A percentile compares a stretch with the other conserved stretches of the same genome.
Conservation (phyloP, 139 green algal species). For the Chlamydomonas asymmetrica region DNA sequence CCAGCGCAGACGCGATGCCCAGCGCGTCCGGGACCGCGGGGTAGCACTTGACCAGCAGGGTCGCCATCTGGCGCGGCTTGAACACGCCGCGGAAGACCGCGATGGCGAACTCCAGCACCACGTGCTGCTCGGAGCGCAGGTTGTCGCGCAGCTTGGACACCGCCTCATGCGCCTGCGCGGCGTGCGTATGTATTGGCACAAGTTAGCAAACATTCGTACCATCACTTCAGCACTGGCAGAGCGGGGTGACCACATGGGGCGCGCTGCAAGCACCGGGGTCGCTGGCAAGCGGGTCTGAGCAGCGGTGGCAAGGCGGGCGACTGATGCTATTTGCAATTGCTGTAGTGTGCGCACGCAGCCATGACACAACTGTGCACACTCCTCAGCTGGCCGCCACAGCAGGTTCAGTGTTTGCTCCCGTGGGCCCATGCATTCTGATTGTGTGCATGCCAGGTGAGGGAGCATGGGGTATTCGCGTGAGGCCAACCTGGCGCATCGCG, state of each 20-base stretch:
- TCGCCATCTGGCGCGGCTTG: constrained; percentile 44
- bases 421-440: no score
- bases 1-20: constrained; percentile 54
- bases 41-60: constrained; percentile 58
- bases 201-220: no score
- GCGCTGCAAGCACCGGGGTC: no score
- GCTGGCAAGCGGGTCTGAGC: no score
- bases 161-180: constrained; percentile 52
- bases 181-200: background rate
- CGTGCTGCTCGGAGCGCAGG: constrained; percentile 58
- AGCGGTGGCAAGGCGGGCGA: no score
- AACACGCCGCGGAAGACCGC: constrained; percentile 52
- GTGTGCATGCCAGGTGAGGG: background rate
- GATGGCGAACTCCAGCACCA: constrained; percentile 62
- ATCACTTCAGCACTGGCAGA: no score
- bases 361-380: no score
- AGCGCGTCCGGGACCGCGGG: constrained; percentile 62
- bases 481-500: background rate
- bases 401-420: no score
- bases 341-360: no score
- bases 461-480: background rate
- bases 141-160: constrained; percentile 68
- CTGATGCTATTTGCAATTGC: no score
- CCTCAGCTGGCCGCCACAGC: no score
- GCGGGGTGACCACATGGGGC: no score